Conservation (phyloP, 768 basidiomycete species). For the Fibroporia radiculosa region DNA sequence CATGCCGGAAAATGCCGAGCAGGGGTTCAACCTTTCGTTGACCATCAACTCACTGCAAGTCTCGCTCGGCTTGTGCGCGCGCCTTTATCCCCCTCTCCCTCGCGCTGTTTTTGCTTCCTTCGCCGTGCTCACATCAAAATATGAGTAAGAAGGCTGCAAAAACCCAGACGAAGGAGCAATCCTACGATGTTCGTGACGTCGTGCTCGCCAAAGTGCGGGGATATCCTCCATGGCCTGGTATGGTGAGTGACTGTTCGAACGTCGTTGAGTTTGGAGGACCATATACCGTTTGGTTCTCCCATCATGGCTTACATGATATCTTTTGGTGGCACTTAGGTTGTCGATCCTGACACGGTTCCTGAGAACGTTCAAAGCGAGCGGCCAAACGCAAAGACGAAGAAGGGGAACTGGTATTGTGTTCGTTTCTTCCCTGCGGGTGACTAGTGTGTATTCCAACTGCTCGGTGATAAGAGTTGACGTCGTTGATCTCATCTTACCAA, state of each 20-base stretch:
- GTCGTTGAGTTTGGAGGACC: slow-evolving; percentile 8
- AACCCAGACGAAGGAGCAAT: slow-evolving; percentile 20
- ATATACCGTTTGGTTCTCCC: slow-evolving; percentile 8
- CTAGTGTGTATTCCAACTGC: slow-evolving; percentile 54
- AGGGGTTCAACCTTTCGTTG: slow-evolving; percentile 16
- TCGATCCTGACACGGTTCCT: slow-evolving; percentile 65
- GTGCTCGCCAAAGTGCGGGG: slow-evolving; percentile 93
- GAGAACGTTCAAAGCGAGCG: slow-evolving; percentile 57
- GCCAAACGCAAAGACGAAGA: slow-evolving; percentile 53
- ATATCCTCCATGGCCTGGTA: slow-evolving; percentile 91
- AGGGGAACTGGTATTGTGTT: slow-evolving; percentile 61
- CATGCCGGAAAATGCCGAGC: slow-evolving; percentile 14
- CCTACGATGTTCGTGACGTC: slow-evolving; percentile 69
- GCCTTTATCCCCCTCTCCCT: background rate
- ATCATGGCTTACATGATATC: slow-evolving; percentile 2
- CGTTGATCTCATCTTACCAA: slow-evolving; percentile 9
- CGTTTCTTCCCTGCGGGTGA: slow-evolving; percentile 93
- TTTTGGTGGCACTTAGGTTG: slow-evolving; percentile 48
- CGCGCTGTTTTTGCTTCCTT: slow-evolving; percentile 6
- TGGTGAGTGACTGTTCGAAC: slow-evolving; percentile 45
- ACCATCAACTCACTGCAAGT: slow-evolving; percentile 10
- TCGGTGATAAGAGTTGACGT: background rate
- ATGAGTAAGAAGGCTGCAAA: slow-evolving; percentile 51
- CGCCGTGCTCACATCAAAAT: slow-evolving; percentile 9
- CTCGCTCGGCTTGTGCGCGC: slow-evolving; percentile 1